Evolutionary conservation across 164 flowering plant species (phyloP).

Genomic region (Vitis labrusca): DNA sequence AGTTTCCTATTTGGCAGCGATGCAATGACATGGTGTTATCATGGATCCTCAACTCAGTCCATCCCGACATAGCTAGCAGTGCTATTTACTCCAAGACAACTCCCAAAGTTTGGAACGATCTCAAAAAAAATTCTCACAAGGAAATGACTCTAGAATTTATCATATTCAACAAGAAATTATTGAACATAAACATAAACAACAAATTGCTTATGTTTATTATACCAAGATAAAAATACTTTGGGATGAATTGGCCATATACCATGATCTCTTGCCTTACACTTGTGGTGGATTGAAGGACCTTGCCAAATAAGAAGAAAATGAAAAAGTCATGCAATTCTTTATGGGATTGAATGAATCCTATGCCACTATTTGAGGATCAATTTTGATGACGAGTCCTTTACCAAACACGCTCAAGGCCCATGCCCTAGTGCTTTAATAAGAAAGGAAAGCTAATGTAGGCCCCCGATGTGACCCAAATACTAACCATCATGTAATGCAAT

Average conservation of each 20-base stretch:
- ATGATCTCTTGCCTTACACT: not conserved
- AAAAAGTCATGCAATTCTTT: constrained; percentile 1
- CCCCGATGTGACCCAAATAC: too few relatives aligned
- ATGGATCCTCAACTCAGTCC: constrained; percentile 1
- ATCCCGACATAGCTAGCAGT: not conserved
- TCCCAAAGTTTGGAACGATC: not conserved
- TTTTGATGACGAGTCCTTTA: too few relatives aligned
- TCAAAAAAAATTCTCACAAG: not conserved
- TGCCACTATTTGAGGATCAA: too few relatives aligned
- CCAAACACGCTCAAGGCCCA: not conserved
- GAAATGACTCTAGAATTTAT: not conserved
- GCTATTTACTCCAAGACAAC: not conserved
- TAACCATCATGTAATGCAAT: too few relatives aligned
- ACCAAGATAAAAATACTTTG: too few relatives aligned
- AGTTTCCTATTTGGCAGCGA: too few relatives aligned
- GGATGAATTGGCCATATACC: not conserved
- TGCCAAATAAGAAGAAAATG: not conserved
- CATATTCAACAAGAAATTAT: not conserved
- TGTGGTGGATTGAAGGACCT: not conserved
- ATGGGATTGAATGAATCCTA: not conserved
- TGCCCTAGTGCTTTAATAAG: too few relatives aligned
- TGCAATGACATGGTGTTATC: not conserved
- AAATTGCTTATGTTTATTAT: not conserved
- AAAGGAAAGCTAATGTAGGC: too few relatives aligned
- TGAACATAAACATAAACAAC: not conserved